phyloP scores from a whole-genome alignment of 2,329 filamentous ascomycete species.

The Juglanconis oblonga region DNA sequence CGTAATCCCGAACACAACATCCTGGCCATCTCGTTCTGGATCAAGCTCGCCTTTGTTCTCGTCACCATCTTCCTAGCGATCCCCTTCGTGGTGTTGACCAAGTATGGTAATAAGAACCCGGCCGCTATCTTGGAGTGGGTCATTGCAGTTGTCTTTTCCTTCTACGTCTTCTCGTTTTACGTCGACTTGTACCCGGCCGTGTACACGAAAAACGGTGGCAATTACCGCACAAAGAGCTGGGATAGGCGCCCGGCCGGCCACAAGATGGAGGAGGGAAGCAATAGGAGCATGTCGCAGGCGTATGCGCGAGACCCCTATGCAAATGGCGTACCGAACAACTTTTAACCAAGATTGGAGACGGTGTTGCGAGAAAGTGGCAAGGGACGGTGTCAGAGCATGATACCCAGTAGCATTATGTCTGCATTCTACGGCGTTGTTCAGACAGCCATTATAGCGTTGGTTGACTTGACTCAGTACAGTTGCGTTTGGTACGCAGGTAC shows the following conservation, averaged over 20 bases:
- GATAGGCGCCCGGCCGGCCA: background rate
- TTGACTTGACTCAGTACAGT: too few relatives aligned
- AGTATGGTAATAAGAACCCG: conserved; percentile 47
- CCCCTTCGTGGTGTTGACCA: conserved; percentile 63
- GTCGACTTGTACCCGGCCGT: conserved; percentile 83
- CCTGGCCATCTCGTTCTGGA: conserved; percentile 76
- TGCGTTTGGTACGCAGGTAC: too few relatives aligned
- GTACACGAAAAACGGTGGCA: conserved; percentile 47
- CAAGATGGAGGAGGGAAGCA: conserved; percentile 16
- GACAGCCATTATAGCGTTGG: too few relatives aligned
- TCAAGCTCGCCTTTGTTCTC: conserved; percentile 83
- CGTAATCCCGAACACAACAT: conserved; percentile 72
- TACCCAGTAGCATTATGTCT: too few relatives aligned
- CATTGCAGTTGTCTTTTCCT: conserved; percentile 80
- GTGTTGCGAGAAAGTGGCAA: too few relatives aligned
- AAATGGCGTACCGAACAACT: too few relatives aligned
- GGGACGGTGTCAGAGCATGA: too few relatives aligned
- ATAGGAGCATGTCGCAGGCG: too few relatives aligned
- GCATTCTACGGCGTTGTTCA: too few relatives aligned
- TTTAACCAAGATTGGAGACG: too few relatives aligned
- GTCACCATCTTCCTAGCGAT: conserved; percentile 72
- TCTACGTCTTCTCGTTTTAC: conserved; percentile 83
- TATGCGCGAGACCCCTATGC: too few relatives aligned
- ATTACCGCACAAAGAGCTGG: conserved; percentile 13
- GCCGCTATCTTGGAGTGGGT: conserved; percentile 78